These are phyloP conservation scores for Umbellularia californica DNA, from an alignment of 164 flowering plant genomes.

Conservation along the genomic window DNA sequence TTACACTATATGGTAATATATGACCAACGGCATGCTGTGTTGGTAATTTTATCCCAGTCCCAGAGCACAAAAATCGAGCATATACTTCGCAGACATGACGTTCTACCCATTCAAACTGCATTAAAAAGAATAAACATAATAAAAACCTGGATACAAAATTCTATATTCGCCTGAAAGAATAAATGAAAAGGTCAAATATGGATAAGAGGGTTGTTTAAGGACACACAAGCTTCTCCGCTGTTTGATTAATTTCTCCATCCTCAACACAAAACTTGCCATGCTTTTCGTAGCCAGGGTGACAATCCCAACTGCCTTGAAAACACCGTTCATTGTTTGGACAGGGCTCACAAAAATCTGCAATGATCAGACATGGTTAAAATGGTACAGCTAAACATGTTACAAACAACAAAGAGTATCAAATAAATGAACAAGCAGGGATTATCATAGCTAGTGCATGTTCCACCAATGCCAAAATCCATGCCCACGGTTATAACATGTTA, in stretches of 20 bases:
- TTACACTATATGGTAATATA: no score
- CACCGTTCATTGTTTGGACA: constrained; percentile 82
- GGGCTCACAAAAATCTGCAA: constrained; percentile 74
- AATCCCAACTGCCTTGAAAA: constrained; percentile 58
- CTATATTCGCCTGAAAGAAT: neutral
- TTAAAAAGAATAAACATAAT: neutral
- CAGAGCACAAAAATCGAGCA: constrained; percentile 55
- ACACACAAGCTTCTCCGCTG: constrained; percentile 73
- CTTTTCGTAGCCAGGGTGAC: constrained; percentile 62
- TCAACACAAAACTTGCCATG: constrained; percentile 67
- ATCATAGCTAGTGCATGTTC: neutral
- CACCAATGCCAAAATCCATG: neutral
- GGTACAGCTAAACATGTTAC: neutral
- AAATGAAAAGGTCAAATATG: neutral
- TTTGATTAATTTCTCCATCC: constrained; percentile 71
- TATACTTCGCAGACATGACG: constrained; percentile 53
- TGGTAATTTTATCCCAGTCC: no score
- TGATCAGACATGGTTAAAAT: constrained; percentile 7
- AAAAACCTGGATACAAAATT: neutral
- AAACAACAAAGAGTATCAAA: neutral
- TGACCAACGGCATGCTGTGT: no score
- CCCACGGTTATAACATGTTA: neutral
- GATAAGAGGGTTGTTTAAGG: neutral
- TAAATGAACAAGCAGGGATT: neutral
- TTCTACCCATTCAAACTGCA: constrained; percentile 66